Percentiles rank a stretch among this genome's conserved stretches.
Evolutionary conservation across 768 basidiomycete species (phyloP).

Genomic region (Exsudoporus frostii): DNA sequence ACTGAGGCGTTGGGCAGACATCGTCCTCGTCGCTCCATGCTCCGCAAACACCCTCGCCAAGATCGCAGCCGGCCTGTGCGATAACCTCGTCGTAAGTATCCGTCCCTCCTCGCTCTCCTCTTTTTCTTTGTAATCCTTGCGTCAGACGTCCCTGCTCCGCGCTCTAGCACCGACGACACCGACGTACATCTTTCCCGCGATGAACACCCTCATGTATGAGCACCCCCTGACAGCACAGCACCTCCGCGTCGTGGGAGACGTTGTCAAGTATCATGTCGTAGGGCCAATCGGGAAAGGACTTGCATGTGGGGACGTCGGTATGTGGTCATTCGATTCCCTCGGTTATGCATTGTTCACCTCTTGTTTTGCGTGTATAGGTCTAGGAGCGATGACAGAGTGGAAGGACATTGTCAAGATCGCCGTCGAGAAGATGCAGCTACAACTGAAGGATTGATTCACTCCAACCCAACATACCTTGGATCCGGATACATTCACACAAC

Average conservation of each 20-base stretch:
- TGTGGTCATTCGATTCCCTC: slow-evolving; percentile 20
- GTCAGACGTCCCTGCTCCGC: slow-evolving; percentile 74
- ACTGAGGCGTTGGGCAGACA: slow-evolving; percentile 89
- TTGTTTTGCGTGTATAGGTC: slow-evolving; percentile 43
- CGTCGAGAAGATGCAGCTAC: slow-evolving; percentile 48
- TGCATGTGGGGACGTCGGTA: slow-evolving; percentile 91
- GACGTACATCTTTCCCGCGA: slow-evolving; percentile 92
- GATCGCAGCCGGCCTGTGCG: slow-evolving; percentile 83
- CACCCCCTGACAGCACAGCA: slow-evolving; percentile 90
- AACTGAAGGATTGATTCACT: slow-evolving; percentile 4
- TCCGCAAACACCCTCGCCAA: slow-evolving; percentile 97
- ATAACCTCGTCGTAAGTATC: slow-evolving; percentile 72
- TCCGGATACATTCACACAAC: not conserved
- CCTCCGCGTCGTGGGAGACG: slow-evolving; percentile 66
- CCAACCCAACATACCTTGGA: not conserved
- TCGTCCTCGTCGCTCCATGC: slow-evolving; percentile 93
- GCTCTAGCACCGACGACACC: slow-evolving; percentile 82
- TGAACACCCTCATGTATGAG: slow-evolving; percentile 98
- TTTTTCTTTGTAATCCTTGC: not conserved
- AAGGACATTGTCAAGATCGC: slow-evolving; percentile 77
- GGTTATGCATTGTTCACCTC: not conserved
- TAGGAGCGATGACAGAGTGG: slow-evolving; percentile 98
- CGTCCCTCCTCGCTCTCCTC: too few relatives aligned
- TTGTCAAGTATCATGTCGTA: slow-evolving; percentile 74
- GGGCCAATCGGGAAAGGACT: slow-evolving; percentile 87